These are phyloP conservation scores for Hypoxylon sp. DNA, from an alignment of 2,329 filamentous ascomycete species.

Conservation along the genomic window DNA sequence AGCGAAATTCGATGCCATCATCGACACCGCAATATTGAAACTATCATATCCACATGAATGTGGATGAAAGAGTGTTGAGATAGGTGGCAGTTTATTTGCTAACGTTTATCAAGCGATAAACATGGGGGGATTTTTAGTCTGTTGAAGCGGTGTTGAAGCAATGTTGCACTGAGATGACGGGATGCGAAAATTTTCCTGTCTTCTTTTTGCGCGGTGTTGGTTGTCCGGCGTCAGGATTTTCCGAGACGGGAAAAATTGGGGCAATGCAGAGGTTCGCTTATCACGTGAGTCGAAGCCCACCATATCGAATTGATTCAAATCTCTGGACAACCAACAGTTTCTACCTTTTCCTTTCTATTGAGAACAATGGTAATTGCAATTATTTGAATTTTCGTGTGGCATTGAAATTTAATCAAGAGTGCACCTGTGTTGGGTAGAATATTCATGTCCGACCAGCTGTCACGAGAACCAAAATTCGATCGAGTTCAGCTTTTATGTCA, in stretches of 20 bases:
- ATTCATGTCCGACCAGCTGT: constrained; percentile 9
- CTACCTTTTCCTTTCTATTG: no score
- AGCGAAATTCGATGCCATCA: background rate
- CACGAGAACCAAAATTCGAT: background rate
- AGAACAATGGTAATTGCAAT: background rate
- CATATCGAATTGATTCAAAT: background rate
- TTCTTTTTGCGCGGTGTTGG: constrained; percentile 7
- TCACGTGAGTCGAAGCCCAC: constrained; percentile 9
- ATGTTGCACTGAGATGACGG: constrained; percentile 24
- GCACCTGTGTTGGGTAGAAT: background rate
- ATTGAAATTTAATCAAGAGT: background rate
- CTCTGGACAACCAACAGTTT: background rate
- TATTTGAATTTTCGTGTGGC: background rate
- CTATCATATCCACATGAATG: constrained; percentile 1
- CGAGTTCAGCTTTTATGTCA: background rate
- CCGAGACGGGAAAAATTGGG: constrained; percentile 3
- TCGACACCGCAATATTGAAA: background rate
- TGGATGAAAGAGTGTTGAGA: background rate
- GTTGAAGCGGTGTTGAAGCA: constrained; percentile 1
- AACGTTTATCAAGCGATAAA: constrained; percentile 9
- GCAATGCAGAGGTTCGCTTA: background rate
- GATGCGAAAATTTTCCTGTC: constrained; percentile 10
- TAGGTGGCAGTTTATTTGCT: constrained; percentile 4
- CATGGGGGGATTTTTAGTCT: constrained; percentile 6
- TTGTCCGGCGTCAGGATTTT: constrained; percentile 21